A percentile compares a stretch with the other conserved stretches of the same genome.
phyloP scores from a whole-genome alignment of 2,329 filamentous ascomycete species.

The Trichoderma simmonsii region DNA sequence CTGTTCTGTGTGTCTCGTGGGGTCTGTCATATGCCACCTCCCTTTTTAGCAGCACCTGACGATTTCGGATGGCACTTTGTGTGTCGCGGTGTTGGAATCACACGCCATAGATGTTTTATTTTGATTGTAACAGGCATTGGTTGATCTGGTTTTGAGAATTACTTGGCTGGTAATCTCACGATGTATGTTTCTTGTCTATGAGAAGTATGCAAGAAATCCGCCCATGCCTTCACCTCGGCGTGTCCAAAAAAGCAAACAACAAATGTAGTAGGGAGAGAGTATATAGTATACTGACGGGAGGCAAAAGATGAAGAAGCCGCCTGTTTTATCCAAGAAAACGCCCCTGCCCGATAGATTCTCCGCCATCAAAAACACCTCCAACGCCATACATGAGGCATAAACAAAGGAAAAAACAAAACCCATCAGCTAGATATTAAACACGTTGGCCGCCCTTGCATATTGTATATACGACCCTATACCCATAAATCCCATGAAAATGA shows the following conservation, averaged over 20 bases:
- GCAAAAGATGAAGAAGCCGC: not conserved
- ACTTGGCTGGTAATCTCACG: not conserved
- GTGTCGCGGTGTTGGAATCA: not conserved
- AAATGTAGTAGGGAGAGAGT: not conserved
- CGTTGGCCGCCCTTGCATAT: not conserved
- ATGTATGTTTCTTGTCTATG: not conserved
- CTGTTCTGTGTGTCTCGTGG: constrained; percentile 1
- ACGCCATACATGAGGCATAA: not conserved
- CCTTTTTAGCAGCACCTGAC: not conserved
- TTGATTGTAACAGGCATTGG: not conserved
- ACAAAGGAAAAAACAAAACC: not conserved
- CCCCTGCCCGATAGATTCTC: not conserved
- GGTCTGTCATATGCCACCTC: constrained; percentile 7
- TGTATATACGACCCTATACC: not conserved
- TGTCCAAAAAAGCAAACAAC: not conserved
- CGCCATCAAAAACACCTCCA: not conserved
- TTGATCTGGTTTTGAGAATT: not conserved
- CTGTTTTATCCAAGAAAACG: not conserved
- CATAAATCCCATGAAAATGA: not conserved
- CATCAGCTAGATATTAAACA: not conserved
- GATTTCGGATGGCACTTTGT: not conserved
- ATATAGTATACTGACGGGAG: not conserved
- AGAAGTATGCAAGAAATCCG: not conserved
- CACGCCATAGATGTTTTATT: not conserved
- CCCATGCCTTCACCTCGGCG: not conserved